Base-by-base conservation (phyloP, 2,329 filamentous ascomycete genomes). In the Beauveria sp. region DNA sequence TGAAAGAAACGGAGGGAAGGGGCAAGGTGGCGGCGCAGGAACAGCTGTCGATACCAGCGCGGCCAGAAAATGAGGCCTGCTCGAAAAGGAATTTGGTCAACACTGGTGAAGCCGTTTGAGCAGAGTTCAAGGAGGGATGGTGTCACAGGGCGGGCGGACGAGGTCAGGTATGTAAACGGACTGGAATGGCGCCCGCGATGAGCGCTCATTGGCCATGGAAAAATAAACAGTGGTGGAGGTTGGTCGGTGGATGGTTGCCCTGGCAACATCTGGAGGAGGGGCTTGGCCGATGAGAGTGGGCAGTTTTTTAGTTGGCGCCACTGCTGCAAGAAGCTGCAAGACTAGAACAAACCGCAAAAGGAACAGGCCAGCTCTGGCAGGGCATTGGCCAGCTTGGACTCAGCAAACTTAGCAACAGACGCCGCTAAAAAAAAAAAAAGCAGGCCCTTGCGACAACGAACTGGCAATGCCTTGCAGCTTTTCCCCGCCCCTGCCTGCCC, bases 141-240 rank as follows among this genome's bases (percentile, higher is more conserved):
- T 60, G 41, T 48, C 58, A 60, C 58, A 53, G 41, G 40, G 12
- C 14, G 28, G 58, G 58, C 40, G 57, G 58, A 60, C 50, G 58
- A 60, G 50, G 26, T 43, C 28, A 20, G 58, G 58, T 60, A 60
- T 60, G 58, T 60, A 60, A 60, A 60, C 58, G 58, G 16, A 54
- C 41, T 60, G 50, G 58, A 54, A 60, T 60, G 58, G 34, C 41
- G 28, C 3, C 61, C 59, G 65, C 63, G 52, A 61, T 62, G 50
- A 59, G 41, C 55, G 28, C 59, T 67, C 63, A 72, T 72, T 72
- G 71, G 70, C 66, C 43, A 61, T 58, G 50, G 63, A 61, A 67
- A 71, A 71, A 70, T 70, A 68, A 72, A 72, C 71, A 71, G 68
- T 54, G 56, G 44, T 46, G 62, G 59, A 34, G 18, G 55, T 63